These are phyloP conservation scores for Umbellularia californica DNA, from an alignment of 164 flowering plant genomes.

Conservation along the genomic window DNA sequence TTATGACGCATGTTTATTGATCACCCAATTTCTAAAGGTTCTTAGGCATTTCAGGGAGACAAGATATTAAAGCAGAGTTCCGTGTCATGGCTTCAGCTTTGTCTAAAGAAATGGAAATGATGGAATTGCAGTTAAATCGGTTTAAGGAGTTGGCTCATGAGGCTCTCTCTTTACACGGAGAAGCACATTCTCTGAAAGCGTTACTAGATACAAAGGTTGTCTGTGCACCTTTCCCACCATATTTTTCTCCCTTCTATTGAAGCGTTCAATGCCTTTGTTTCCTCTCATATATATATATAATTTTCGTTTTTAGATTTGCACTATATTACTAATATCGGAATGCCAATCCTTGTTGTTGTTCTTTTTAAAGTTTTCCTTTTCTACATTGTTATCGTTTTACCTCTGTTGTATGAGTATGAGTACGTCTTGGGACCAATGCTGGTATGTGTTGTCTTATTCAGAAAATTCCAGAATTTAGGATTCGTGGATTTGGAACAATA, in stretches of 20 bases:
- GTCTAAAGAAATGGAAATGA: constrained; percentile 87
- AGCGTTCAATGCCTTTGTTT: not conserved
- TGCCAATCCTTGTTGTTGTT: not conserved
- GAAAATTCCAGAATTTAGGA: too few species aligned
- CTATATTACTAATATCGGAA: too few species aligned
- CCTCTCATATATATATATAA: not conserved
- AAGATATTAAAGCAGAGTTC: constrained; percentile 84
- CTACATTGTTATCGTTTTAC: too few species aligned
- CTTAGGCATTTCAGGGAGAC: constrained; percentile 52
- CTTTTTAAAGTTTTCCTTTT: not conserved
- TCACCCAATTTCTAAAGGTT: constrained; percentile 12
- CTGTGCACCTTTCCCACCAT: not conserved
- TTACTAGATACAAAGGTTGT: constrained; percentile 55
- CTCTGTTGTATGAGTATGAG: too few species aligned
- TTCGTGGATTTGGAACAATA: too few species aligned
- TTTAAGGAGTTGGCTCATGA: constrained; percentile 79
- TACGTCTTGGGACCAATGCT: too few species aligned
- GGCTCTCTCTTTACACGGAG: constrained; percentile 62
- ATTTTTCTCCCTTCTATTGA: not conserved
- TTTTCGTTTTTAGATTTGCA: not conserved
- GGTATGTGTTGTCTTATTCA: too few species aligned
- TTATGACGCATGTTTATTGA: not conserved
- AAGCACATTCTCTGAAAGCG: constrained; percentile 48
- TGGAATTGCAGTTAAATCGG: constrained; percentile 81
- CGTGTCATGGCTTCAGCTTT: constrained; percentile 84